Base-by-base conservation (phyloP, 1,139 yeast species). In the Taphrina populina region DNA sequence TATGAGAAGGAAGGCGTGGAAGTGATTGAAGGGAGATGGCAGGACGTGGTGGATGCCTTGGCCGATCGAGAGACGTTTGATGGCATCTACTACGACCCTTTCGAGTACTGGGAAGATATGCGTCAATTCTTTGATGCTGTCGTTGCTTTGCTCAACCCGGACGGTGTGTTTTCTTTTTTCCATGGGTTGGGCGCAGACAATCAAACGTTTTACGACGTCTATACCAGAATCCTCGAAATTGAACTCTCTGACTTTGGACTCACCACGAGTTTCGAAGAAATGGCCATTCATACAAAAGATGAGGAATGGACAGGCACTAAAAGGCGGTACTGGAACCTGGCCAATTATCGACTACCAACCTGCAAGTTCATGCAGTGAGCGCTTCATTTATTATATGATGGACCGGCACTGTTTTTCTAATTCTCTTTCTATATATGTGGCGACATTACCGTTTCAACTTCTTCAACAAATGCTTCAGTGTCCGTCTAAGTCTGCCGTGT, bases 131-230 rank as follows among this genome's bases (percentile, higher is more conserved):
- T 84, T 66, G 96, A 90, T 70, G 68, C 77, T 21, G 76, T 87
- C 2, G 95, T 88, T 13, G 96, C 96, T 0, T 72, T 90, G 52
- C 71, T 90, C 61, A 84, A 84, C 67, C 88, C 95, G 1, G 78
- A 79, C 36, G 95, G 95, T 3, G 77, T 81, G 0, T 88, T 90
- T 62, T 87, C 95, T 1, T 90, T 88, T 67, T 90, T 90, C 74
- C 90, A 90, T 65, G 97, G 97, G 0, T 75, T 90, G 34, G 97
- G 97, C n/a, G 97, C 96, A 4, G 97, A 90, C 65, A 76, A 96
- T 65, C 81, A 84, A 66, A 79, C 88, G 8, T 80, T 90, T 59
- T 90, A 90, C 69, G 96, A 90, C 65, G 96, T 90, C 11, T 90
- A 90, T 73, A 82, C 80, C 66, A 78, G 81, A 64, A 82, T 90